phyloP scores from a whole-genome alignment of 2,329 filamentous ascomycete species.

The Diaporthe citrichinensis region DNA sequence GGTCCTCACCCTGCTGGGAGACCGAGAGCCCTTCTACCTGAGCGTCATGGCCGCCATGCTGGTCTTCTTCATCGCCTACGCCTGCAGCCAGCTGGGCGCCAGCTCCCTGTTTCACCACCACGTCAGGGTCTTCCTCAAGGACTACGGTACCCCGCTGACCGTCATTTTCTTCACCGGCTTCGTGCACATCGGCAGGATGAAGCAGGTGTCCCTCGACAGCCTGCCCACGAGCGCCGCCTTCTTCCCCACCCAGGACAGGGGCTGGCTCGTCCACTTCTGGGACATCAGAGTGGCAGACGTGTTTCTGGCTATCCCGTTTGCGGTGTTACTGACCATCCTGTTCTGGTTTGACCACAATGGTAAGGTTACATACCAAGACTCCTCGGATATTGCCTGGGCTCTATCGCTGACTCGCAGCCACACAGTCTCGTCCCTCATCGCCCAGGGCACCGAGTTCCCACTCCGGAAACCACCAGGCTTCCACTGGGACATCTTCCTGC shows the following conservation, averaged over 20 bases:
- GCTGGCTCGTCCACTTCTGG: conserved; percentile 89
- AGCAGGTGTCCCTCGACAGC: conserved; percentile 75
- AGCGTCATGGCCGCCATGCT: conserved; percentile 83
- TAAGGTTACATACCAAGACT: conserved; percentile 53
- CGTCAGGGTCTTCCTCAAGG: conserved; percentile 86
- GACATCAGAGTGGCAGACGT: conserved; percentile 79
- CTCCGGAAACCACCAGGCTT: conserved; percentile 86
- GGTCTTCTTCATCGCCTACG: conserved; percentile 82
- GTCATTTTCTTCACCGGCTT: conserved; percentile 93
- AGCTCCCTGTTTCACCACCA: conserved; percentile 82
- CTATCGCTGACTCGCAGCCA: conserved; percentile 32
- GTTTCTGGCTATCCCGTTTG: conserved; percentile 90
- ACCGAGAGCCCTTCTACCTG: conserved; percentile 79
- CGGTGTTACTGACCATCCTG: conserved; percentile 83
- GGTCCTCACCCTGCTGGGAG: conserved; percentile 82
- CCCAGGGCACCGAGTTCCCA: conserved; percentile 86
- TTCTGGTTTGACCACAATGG: conserved; percentile 95
- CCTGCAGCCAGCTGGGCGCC: conserved; percentile 78
- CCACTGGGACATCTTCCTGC: conserved; percentile 87
- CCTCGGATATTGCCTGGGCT: not conserved
- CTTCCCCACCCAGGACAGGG: conserved; percentile 79
- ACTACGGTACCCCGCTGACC: conserved; percentile 88
- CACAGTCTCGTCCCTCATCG: conserved; percentile 83
- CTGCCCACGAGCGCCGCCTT: conserved; percentile 85
- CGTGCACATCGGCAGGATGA: conserved; percentile 88